These are phyloP conservation scores for Myriosclerotinia curreyana DNA, from an alignment of 2,329 filamentous ascomycete genomes.

Conservation along the genomic window DNA sequence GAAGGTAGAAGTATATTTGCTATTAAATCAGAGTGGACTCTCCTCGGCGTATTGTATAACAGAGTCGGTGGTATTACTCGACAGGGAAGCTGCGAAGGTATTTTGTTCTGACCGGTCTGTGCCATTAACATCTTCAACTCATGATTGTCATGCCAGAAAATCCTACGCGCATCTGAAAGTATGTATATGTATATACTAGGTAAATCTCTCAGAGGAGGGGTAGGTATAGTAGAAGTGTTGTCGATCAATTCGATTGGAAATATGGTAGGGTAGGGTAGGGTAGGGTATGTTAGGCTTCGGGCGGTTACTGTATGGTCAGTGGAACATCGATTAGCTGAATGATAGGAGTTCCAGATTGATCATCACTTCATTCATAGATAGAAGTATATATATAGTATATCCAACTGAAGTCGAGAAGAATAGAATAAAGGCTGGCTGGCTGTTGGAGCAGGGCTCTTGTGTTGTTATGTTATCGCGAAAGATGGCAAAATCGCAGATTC, in stretches of 20 bases:
- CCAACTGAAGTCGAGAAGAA: not conserved
- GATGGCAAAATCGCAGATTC: too few relatives aligned
- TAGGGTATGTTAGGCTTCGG: conserved; percentile 5
- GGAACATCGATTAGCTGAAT: conserved; percentile 19
- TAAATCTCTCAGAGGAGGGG: conserved; percentile 17
- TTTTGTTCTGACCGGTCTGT: conserved; percentile 21
- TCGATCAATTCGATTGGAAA: conserved; percentile 19
- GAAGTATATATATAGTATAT: not conserved
- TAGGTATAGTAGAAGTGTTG: conserved; percentile 12
- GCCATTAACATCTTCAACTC: conserved; percentile 25
- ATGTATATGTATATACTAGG: conserved; percentile 7
- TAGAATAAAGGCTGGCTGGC: conserved; percentile 7
- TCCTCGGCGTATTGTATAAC: conserved; percentile 21
- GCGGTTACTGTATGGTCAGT: conserved; percentile 19
- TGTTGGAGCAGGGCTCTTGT: conserved; percentile 5
- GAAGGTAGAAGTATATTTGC: conserved; percentile 26
- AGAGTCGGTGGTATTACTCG: conserved; percentile 25
- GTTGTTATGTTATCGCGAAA: not conserved
- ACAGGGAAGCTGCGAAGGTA: conserved; percentile 15
- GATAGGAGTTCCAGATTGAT: conserved; percentile 2
- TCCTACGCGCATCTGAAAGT: conserved; percentile 14
- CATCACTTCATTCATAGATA: conserved; percentile 1
- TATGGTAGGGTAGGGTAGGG: not conserved
- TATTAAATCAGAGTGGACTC: conserved; percentile 25
- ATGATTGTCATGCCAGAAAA: conserved; percentile 17